Percentiles rank a stretch among this genome's conserved stretches.
phyloP scores from a whole-genome alignment of 371 early-diverging fungal species.

The Nosema muscidifuracis region DNA sequence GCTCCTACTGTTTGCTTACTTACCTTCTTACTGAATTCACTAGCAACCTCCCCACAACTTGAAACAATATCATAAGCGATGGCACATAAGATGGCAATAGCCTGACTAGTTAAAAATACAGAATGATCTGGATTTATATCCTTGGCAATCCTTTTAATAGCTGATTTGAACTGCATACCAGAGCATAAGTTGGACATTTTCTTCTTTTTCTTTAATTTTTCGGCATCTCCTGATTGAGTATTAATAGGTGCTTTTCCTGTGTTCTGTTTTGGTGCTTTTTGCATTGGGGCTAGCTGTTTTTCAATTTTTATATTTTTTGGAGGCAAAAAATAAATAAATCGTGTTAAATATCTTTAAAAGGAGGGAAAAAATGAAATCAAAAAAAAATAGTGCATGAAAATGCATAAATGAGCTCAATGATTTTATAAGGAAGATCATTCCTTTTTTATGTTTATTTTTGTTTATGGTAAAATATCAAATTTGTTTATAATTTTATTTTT shows the following conservation, averaged over 20 bases:
- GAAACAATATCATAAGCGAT: constrained; percentile 59
- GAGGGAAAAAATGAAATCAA: constrained; percentile 21
- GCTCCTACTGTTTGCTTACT: constrained; percentile 62
- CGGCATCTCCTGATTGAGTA: background rate
- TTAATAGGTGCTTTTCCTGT: constrained; percentile 56
- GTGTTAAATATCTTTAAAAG: too few species aligned
- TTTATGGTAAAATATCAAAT: too few species aligned
- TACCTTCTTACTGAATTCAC: constrained; percentile 59
- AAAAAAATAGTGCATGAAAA: background rate
- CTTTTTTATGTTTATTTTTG: too few species aligned
- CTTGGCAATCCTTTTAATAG: constrained; percentile 52
- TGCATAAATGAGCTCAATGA: background rate
- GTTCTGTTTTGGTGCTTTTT: constrained; percentile 23
- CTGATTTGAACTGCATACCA: constrained; percentile 52
- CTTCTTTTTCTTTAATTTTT: constrained; percentile 45
- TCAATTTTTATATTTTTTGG: constrained; percentile 43
- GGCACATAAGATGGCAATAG: constrained; percentile 59
- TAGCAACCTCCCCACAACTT: constrained; percentile 39
- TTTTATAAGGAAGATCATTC: too few species aligned
- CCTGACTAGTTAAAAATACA: constrained; percentile 24
- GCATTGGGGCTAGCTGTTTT: constrained; percentile 23
- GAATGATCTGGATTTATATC: constrained; percentile 35
- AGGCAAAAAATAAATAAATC: constrained; percentile 15
- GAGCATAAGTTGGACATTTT: constrained; percentile 39
- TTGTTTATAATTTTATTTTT: too few species aligned